Percentiles rank a stretch among this genome's conserved stretches.
Conservation (phyloP, 2,329 filamentous ascomycete genomes). For the Fusarium xylarioides region DNA sequence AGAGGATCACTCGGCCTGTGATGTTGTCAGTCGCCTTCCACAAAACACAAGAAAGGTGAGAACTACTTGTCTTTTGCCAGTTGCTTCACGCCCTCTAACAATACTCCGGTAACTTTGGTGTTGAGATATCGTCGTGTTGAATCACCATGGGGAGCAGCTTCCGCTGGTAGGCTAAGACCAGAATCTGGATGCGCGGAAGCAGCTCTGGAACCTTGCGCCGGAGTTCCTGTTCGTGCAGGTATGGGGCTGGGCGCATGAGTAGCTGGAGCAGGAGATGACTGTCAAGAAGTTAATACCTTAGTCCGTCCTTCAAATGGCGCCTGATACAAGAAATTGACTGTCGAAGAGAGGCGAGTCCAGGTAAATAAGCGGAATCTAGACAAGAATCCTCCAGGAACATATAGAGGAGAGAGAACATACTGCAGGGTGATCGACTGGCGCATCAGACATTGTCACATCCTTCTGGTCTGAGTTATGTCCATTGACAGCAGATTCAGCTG, state of each 20-base stretch:
- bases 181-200: slow-evolving; percentile 66
- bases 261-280: slow-evolving; percentile 53
- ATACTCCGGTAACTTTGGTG: slow-evolving; percentile 70
- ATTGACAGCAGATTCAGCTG: slow-evolving; percentile 35
- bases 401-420: slow-evolving; percentile 41
- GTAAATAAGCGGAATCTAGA: neutral
- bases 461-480: slow-evolving; percentile 41
- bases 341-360: neutral
- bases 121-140: slow-evolving; percentile 77
- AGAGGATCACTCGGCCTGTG: slow-evolving; percentile 72
- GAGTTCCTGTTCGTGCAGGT: slow-evolving; percentile 59
- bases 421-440: slow-evolving; percentile 51
- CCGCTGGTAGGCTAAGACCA: slow-evolving; percentile 63
- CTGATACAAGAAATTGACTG: slow-evolving; percentile 1
- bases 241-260: slow-evolving; percentile 53
- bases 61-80: slow-evolving; percentile 76
- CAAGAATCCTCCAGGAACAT: neutral
- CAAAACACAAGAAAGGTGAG: slow-evolving; percentile 35
- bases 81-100: slow-evolving; percentile 79
- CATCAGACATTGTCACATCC: slow-evolving; percentile 58
- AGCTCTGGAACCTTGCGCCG: slow-evolving; percentile 61
- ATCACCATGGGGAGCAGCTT: slow-evolving; percentile 72
- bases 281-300: slow-evolving; percentile 21
- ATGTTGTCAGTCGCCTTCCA: slow-evolving; percentile 13
- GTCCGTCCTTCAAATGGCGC: neutral